phyloP scores from a whole-genome alignment of 495 filamentous ascomycete genomes.

The Aspergillus incahuasiensis region DNA sequence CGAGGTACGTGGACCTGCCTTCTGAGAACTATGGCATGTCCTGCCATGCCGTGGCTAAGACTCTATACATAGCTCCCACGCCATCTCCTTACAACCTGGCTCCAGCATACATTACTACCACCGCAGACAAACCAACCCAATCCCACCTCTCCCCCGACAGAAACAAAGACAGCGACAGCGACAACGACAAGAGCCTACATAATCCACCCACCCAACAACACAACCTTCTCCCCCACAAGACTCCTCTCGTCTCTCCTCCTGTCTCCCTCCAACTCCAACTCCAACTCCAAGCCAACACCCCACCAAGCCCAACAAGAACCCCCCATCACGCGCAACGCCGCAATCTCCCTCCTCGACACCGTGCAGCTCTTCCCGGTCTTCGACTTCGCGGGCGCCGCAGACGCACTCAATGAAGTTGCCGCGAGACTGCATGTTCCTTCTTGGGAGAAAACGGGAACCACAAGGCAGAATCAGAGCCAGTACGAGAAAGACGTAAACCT shows the following conservation, averaged over 20 bases:
- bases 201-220: slow-evolving; percentile 73
- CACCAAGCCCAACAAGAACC: slow-evolving; percentile 2
- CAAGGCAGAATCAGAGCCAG: background rate
- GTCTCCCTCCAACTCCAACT: too few relatives aligned
- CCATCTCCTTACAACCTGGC: slow-evolving; percentile 19
- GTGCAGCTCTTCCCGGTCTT: slow-evolving; percentile 39
- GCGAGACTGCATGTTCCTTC: slow-evolving; percentile 21
- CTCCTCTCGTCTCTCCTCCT: slow-evolving; percentile 44
- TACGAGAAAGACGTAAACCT: background rate
- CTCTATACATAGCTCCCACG: slow-evolving; percentile 17
- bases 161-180: slow-evolving; percentile 5
- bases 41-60: background rate
- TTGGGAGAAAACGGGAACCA: too few relatives aligned
- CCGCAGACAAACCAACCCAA: slow-evolving; percentile 9
- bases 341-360: slow-evolving; percentile 32
- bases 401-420: slow-evolving; percentile 34
- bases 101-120: slow-evolving; percentile 2
- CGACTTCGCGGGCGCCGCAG: slow-evolving; percentile 29
- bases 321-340: slow-evolving; percentile 27
- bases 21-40: too few relatives aligned
- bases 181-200: slow-evolving; percentile 27
- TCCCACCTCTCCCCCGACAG: too few relatives aligned
- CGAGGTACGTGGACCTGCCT: slow-evolving; percentile 30
- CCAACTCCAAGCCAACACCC: background rate
- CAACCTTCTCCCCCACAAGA: slow-evolving; percentile 71